phyloP scores from a whole-genome alignment of 1,284 basidiomycete species.

The Earliella scabrosa region DNA sequence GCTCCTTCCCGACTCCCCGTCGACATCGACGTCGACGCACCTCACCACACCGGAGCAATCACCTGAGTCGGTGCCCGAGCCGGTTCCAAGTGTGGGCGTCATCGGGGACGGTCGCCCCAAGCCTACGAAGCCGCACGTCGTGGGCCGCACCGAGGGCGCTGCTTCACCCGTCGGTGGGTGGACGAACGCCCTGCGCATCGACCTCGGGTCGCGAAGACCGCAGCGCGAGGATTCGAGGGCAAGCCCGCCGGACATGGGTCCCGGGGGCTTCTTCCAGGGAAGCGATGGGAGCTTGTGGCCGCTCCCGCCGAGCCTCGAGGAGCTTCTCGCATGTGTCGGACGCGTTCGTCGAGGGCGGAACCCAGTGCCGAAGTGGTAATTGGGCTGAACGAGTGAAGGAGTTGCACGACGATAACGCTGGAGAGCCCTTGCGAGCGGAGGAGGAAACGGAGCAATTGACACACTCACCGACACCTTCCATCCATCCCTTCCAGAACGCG shows the following conservation, averaged over 20 bases:
- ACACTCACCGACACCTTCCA: too few relatives aligned
- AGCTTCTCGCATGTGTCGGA: not conserved
- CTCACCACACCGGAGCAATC: not conserved
- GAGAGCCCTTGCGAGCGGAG: too few relatives aligned
- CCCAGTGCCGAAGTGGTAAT: not conserved
- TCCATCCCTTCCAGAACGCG: too few relatives aligned
- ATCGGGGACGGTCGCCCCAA: not conserved
- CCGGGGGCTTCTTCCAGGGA: not conserved
- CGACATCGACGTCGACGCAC: not conserved
- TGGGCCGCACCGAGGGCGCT: too few relatives aligned
- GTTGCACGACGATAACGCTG: too few relatives aligned
- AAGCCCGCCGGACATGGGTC: not conserved
- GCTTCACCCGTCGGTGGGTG: too few relatives aligned
- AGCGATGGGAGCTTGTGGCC: constrained; percentile 4
- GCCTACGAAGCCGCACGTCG: not conserved
- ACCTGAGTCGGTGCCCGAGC: not conserved
- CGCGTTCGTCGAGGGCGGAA: not conserved
- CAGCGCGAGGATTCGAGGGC: not conserved
- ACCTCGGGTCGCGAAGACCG: not conserved
- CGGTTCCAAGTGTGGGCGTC: not conserved
- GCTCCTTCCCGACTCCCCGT: not conserved
- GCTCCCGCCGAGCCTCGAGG: constrained; percentile 1
- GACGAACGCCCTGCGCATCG: not conserved
- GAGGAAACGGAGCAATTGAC: too few relatives aligned
- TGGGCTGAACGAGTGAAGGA: not conserved